phyloP scores from a whole-genome alignment of 305 asterid species.

The Solanum hybrid region DNA sequence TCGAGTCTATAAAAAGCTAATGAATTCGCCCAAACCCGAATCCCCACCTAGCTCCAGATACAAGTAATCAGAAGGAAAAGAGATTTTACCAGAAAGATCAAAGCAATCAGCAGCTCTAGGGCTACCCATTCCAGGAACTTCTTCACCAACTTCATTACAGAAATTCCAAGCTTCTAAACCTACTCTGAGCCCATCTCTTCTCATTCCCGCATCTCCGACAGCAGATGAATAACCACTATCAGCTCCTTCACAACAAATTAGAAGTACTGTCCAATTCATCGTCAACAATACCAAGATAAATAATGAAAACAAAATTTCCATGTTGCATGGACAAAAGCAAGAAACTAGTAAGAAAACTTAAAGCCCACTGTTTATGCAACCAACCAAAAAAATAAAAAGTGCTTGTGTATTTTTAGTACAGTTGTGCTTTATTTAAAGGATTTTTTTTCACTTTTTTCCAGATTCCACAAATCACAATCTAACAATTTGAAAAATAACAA shows the following conservation, averaged over 20 bases:
- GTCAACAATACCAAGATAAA: background rate
- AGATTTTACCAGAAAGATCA: constrained; percentile 19
- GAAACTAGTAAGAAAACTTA: background rate
- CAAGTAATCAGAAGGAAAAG: background rate
- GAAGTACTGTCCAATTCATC: background rate
- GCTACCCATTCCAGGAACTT: constrained; percentile 52
- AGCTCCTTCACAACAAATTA: background rate
- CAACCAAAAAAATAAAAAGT: too few species aligned
- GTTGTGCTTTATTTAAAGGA: background rate
- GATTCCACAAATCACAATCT: background rate
- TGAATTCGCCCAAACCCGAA: background rate
- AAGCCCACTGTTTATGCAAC: background rate
- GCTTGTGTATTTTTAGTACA: background rate
- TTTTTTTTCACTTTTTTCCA: background rate
- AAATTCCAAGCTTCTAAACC: constrained; percentile 76
- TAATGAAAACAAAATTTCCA: background rate
- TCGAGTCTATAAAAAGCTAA: background rate
- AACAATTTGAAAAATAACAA: too few species aligned
- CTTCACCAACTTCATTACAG: constrained; percentile 70
- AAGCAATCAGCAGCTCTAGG: constrained; percentile 81
- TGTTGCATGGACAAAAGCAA: background rate
- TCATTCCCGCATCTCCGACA: constrained; percentile 66
- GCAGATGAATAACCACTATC: constrained; percentile 16
- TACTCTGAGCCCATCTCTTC: constrained; percentile 44
- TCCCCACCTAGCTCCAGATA: background rate